Evolutionary conservation across 805 yeast genomes (phyloP).

Genomic region (Yamadazyma philogaea): DNA sequence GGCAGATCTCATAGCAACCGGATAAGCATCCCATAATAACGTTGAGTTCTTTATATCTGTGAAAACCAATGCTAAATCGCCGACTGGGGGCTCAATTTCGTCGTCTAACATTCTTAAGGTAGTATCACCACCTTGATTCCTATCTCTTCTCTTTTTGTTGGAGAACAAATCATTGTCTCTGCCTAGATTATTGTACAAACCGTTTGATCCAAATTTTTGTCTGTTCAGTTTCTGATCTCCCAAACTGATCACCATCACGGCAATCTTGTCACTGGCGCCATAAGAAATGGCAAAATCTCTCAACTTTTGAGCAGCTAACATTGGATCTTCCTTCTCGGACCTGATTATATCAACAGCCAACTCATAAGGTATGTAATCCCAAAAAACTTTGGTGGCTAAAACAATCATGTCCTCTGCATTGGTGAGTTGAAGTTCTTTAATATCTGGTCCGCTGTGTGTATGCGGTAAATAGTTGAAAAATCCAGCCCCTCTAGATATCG

Average conservation of each 20-base stretch:
- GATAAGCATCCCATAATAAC: conserved; percentile 86
- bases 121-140: conserved; percentile 53
- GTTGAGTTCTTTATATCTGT: conserved; percentile 97
- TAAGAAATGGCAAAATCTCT: conserved; percentile 93
- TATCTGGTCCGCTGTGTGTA: conserved; percentile 83
- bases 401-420: conserved; percentile 80
- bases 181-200: conserved; percentile 38
- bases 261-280: conserved; percentile 76
- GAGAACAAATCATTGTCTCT: conserved; percentile 33
- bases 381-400: conserved; percentile 76
- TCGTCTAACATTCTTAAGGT: conserved; percentile 77
- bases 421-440: conserved; percentile 56
- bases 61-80: conserved; percentile 91
- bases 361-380: conserved; percentile 82
- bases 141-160: conserved; percentile 33
- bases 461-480: conserved; percentile 83
- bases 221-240: conserved; percentile 45
- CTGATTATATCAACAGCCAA: conserved; percentile 89
- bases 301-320: conserved; percentile 87
- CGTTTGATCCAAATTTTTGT: conserved; percentile 25
- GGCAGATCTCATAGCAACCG: conserved; percentile 94
- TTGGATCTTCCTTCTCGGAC: conserved; percentile 76
- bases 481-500: conserved; percentile 89
- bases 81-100: conserved; percentile 93
- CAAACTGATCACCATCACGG: conserved; percentile 75